Base-by-base conservation (phyloP, 257 asterid species). In the Cordia subcordata region DNA sequence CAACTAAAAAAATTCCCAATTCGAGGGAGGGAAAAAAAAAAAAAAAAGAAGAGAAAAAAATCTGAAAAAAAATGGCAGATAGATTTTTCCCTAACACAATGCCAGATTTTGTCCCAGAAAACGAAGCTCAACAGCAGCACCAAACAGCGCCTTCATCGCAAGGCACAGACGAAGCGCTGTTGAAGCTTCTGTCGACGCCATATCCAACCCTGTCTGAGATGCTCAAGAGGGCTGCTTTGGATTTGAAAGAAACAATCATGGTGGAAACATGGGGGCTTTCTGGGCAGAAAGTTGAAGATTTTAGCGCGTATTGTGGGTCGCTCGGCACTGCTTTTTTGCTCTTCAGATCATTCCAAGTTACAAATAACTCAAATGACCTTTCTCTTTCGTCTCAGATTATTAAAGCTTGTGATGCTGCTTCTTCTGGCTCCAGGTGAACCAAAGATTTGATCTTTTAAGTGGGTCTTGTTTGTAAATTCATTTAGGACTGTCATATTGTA, bases 281-380 rank as follows among this genome's bases (percentile, higher is more conserved):
- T 37, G 57, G 58, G 63, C 81, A 82, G 64, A 73, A 55, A 21
- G 86, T 78, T 51, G 72, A 72, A 18, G 81, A 87, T 68, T 84
- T 68, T 52, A 71, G 81, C 4, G 76, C 84, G 37, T 87, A 84
- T 68, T 17, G 73, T 19, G 95, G 94, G 38, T 65, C 81, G 19
- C 74, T 84, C 56, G 94, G 95, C 40, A 80, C 90, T 74, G 94
- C 90, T 47, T 66, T 73, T 71, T 70, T 84, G 80, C 86, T 87
- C 64, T 78, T 71, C 50, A 84, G 80, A 60, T 79, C 85, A 13
- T 87, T 69, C 69, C 81, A 66, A 62, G 83, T 84, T 39, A 71
- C 94, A 0, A 71, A 68, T 19, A 82, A 87, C 75, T 67, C 46
- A 60, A 77, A 75, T 64, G 95, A 84, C 72, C 77, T 87, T 62